Conservation (phyloP, 2,329 filamentous ascomycete species). For the Talaromyces pinophilus region DNA sequence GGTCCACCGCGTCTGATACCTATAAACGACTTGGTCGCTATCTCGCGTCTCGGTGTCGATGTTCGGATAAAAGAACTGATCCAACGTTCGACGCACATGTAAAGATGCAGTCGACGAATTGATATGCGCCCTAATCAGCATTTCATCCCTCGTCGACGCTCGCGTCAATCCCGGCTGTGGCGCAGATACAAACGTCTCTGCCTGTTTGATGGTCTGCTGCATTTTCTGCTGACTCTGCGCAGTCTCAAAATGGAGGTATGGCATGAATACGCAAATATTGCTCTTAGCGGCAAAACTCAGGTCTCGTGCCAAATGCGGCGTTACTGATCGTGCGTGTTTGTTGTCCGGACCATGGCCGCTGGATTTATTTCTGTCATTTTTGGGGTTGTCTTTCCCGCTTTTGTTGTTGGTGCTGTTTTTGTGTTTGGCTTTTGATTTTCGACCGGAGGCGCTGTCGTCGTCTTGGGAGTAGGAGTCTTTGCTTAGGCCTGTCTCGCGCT, state of each 20-base stretch:
- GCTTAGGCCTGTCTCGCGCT: conserved; percentile 35
- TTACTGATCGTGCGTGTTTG: conserved; percentile 24
- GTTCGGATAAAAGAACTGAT: conserved; percentile 67
- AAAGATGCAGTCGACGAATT: conserved; percentile 40
- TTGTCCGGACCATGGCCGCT: conserved; percentile 22
- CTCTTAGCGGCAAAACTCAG: conserved; percentile 10
- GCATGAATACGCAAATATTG: conserved; percentile 56
- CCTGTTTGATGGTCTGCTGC: conserved; percentile 54
- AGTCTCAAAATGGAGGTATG: conserved; percentile 66
- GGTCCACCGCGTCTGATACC: conserved; percentile 53
- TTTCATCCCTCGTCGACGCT: conserved; percentile 36
- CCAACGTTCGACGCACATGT: conserved; percentile 63
- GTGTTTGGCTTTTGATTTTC: conserved; percentile 36
- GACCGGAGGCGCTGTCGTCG: conserved; percentile 30
- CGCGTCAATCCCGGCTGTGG: conserved; percentile 30
- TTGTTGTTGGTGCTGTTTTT: conserved; percentile 35
- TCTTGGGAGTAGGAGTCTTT: conserved; percentile 31
- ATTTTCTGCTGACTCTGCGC: conserved; percentile 57
- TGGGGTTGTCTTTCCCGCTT: conserved; percentile 28
- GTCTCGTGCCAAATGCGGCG: neutral
- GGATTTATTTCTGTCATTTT: conserved; percentile 35
- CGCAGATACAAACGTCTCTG: conserved; percentile 31
- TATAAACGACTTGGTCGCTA: conserved; percentile 64
- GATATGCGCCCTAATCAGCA: conserved; percentile 42
- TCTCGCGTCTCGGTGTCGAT: conserved; percentile 60